These are phyloP conservation scores for Lentinula lateritia DNA, from an alignment of 768 basidiomycete species.

Conservation along the genomic window DNA sequence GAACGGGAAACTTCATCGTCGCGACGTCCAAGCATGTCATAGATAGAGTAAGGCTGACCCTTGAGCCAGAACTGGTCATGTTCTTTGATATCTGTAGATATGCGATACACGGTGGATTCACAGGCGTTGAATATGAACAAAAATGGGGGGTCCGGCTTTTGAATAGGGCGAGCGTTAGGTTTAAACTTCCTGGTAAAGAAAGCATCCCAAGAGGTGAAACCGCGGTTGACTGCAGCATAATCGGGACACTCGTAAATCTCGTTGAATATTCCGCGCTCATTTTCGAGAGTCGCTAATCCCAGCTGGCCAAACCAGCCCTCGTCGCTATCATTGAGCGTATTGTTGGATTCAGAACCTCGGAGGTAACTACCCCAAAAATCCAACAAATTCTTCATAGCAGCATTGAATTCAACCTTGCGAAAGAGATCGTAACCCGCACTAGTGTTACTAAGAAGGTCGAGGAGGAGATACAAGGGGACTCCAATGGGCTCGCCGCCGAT, in stretches of 20 bases:
- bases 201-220: conserved; percentile 34
- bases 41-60: conserved; percentile 41
- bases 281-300: conserved; percentile 1
- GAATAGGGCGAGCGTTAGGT: conserved; percentile 29
- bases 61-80: conserved; percentile 46
- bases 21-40: conserved; percentile 32
- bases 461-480: conserved; percentile 3
- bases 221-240: conserved; percentile 26
- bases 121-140: conserved; percentile 35
- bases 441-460: conserved; percentile 4
- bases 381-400: not conserved
- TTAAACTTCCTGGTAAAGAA: conserved; percentile 37
- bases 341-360: not conserved
- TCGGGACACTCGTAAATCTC: conserved; percentile 13
- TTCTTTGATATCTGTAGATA: conserved; percentile 25
- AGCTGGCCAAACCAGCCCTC: conserved; percentile 4
- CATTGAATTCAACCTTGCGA: not conserved
- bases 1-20: conserved; percentile 25
- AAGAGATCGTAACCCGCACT: not conserved
- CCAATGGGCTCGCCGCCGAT: conserved; percentile 1
- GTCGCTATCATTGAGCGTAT: not conserved
- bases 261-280: conserved; percentile 14
- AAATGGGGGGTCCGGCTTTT: conserved; percentile 9
- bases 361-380: conserved; percentile 2
- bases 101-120: conserved; percentile 35